Evolutionary conservation across 2,329 filamentous ascomycete genomes (phyloP), one percentile per base, ranked within the genome.

Genomic region (Xylariaceae sp.): DNA sequence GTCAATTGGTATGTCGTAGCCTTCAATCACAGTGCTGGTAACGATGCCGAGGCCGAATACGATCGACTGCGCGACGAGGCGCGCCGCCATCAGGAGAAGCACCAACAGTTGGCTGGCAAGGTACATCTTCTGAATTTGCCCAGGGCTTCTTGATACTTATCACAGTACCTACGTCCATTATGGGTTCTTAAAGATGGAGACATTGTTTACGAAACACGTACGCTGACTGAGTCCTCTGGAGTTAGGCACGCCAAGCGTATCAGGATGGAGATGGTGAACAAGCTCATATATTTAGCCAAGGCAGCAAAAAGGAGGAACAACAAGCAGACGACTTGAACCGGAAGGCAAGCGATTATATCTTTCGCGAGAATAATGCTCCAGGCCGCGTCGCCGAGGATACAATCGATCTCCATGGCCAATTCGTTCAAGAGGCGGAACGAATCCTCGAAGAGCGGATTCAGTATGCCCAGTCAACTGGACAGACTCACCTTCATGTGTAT

Each of bases 321-420:
- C 81, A 86, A 66, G 94, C 95, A 82, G 89, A 95, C 58, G 77
- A 86, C 52, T 95, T 90, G 74, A 96, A 96, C 76, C 83, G 81
- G 57, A 90, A 96, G 69, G 94, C 94, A 1, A 89, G 89, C 52
- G 89, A 96, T 51, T 95, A 82, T 70, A 97, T 97, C 66, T 96
- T 99, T 75, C 86, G 90, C 38, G 90, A 92, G 72, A 96, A 96
- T 75, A 97, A 97, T 67, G 85, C 88, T 17, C 69, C 76, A 2
- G 88, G 83, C 15, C 83, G 86, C 53, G 86, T 95, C 10, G 78
- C 82, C 14, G 75, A 76, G 38, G 92, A 97, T 70, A 90, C 87
- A 9, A 91, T 99, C 61, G 94, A 99, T 71, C 77, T 99, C 42
- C 94, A 99, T 68, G 94, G 94, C 2, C 87, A 95, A 65, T 96